Evolutionary conservation across 1,139 yeast species (phyloP), one percentile per base, ranked within the genome.

Genomic region (Candida albicans): DNA sequence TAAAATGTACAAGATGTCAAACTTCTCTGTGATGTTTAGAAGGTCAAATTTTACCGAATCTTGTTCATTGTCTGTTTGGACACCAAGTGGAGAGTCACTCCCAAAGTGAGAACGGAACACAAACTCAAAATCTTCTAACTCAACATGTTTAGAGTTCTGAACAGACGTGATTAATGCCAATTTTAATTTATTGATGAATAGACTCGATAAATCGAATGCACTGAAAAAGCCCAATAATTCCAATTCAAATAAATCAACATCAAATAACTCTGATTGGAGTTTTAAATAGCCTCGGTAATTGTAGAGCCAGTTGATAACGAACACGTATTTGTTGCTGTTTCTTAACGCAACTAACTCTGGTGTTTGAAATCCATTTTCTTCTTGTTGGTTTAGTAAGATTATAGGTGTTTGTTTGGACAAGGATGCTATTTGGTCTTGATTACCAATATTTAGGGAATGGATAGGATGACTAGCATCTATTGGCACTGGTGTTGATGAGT

Each of bases 171-270:
- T 61, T 43, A 81, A 57, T 9, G 70, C 70, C 9, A 62, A 48
- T 49, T 75, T 70, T 42, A 77, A 59, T 46, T 65, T 72, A 48
- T 71, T 68, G 33, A 75, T 55, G 46, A 78, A 73, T 33, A 67
- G 56, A 9, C 22, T 18, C 5, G 22, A 18, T 5, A 18, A 18
- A 18, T 18, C 22, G 22, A 18, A 18, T 5, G 22, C 22, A 5
- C 5, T 18, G 36, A 49, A 49, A 33, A 46, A 59, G 43, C 73
- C 68, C 33, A 79, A 57, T 26, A 79, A 61, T 52, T 79, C 84
- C 52, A 77, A 73, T 53, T 79, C 84, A 46, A 79, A 76, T 39
- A 78, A 64, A 43, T 77, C 82, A 12, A 72, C 73, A 57, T 79
- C 84, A 52, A 79, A 79, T 35, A 65, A 62, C 46, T 78, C 84